Evolutionary conservation across 2,329 filamentous ascomycete genomes (phyloP).

Genomic region (Diaporthe sp.): DNA sequence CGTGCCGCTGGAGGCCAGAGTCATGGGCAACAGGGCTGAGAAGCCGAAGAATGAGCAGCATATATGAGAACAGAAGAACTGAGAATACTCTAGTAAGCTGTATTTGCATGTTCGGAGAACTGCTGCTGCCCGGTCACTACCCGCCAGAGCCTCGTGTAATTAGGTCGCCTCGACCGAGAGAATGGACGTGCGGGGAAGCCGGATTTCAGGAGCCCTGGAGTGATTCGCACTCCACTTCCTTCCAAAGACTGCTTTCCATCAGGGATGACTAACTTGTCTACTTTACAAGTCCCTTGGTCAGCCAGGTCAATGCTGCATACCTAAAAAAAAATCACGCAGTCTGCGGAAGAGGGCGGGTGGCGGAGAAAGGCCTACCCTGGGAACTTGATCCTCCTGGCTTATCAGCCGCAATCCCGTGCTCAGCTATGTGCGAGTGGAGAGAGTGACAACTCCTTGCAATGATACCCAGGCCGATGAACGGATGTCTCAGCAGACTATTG

Average conservation of each 20-base stretch:
- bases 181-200: background rate
- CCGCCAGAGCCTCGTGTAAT: background rate
- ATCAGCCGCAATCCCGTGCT: background rate
- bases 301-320: background rate
- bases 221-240: background rate
- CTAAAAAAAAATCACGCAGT: background rate
- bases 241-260: background rate
- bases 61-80: too few species aligned
- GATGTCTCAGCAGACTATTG: background rate
- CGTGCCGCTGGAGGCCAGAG: background rate
- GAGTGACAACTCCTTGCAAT: background rate
- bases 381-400: background rate
- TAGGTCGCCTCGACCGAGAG: background rate
- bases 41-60: too few species aligned
- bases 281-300: background rate
- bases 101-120: background rate
- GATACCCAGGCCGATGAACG: background rate
- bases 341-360: background rate
- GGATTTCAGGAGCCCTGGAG: background rate
- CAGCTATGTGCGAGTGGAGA: background rate
- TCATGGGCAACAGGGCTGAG: background rate
- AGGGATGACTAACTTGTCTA: background rate
- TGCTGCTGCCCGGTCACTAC: too few species aligned
- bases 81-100: background rate
- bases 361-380: background rate